A percentile compares a stretch with the other conserved stretches of the same genome.
Conservation (phyloP, 306 rosid genomes). For the Aeschynomene evenia region DNA sequence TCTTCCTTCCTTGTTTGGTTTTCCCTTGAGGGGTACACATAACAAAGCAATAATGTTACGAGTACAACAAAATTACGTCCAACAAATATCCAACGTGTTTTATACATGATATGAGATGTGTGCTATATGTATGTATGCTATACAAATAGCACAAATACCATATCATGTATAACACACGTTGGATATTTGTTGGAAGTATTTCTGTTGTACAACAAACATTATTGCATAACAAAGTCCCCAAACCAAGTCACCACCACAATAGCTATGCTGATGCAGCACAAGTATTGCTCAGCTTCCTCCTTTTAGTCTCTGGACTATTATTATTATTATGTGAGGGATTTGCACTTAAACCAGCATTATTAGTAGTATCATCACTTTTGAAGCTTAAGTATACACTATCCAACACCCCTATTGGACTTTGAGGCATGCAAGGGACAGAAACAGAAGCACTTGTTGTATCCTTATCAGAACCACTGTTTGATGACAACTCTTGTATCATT, state of each 20-base stretch:
- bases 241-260: constrained; percentile 29
- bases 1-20: constrained; percentile 10
- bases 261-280: constrained; percentile 57
- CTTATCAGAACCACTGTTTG: constrained; percentile 14
- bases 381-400: constrained; percentile 74
- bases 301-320: constrained; percentile 60
- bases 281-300: constrained; percentile 66
- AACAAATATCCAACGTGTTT: no score
- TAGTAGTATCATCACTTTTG: constrained; percentile 66
- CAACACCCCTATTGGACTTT: constrained; percentile 82
- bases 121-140: no score
- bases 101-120: no score
- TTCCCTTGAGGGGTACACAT: constrained; percentile 30
- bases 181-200: no score
- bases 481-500: constrained; percentile 39
- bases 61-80: no score
- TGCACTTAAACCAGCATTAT: constrained; percentile 63
- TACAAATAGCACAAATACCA: no score
- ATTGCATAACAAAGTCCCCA: constrained; percentile 23
- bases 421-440: constrained; percentile 62
- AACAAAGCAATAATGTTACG: no score
- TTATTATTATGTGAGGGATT: constrained; percentile 58
- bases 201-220: no score
- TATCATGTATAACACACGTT: no score
- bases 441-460: constrained; percentile 31